A percentile compares a stretch with the other conserved stretches of the same genome.
Conservation (phyloP, 2,329 filamentous ascomycete genomes). For the Colletotrichum orbiculare region DNA sequence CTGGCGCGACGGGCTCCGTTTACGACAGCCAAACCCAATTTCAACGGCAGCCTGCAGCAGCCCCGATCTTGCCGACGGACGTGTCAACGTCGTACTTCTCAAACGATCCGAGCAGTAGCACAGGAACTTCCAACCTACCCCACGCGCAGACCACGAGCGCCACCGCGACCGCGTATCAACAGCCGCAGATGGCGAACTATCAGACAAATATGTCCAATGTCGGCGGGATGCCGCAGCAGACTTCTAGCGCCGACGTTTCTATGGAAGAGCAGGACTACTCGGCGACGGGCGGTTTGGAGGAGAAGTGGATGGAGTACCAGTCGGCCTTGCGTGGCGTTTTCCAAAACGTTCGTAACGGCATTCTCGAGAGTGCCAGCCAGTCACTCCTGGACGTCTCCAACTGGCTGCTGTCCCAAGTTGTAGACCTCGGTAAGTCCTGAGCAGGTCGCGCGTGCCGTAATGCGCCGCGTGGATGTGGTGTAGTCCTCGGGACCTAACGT, state of each 20-base stretch:
- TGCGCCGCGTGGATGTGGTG: neutral
- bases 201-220: slow-evolving; percentile 58
- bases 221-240: slow-evolving; percentile 55
- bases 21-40: slow-evolving; percentile 84
- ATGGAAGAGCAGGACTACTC: slow-evolving; percentile 70
- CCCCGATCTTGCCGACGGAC: slow-evolving; percentile 76
- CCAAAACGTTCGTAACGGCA: slow-evolving; percentile 71
- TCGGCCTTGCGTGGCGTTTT: slow-evolving; percentile 74
- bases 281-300: slow-evolving; percentile 68
- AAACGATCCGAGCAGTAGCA: slow-evolving; percentile 71
- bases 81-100: slow-evolving; percentile 83
- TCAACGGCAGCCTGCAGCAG: slow-evolving; percentile 79
- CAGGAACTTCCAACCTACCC: slow-evolving; percentile 66
- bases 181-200: slow-evolving; percentile 65
- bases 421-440: slow-evolving; percentile 62
- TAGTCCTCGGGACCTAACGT: neutral
- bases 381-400: slow-evolving; percentile 63
- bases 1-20: slow-evolving; percentile 58
- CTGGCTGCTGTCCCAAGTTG: slow-evolving; percentile 67
- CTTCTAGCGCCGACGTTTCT: slow-evolving; percentile 54
- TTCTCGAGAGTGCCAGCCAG: slow-evolving; percentile 62
- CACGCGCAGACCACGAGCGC: slow-evolving; percentile 59
- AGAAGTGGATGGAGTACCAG: slow-evolving; percentile 76
- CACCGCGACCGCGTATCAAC: slow-evolving; percentile 72
- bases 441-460: neutral